These are phyloP conservation scores for Hordeum pubiflorum DNA, from an alignment of 202 grass and related monocot species.

Conservation along the genomic window DNA sequence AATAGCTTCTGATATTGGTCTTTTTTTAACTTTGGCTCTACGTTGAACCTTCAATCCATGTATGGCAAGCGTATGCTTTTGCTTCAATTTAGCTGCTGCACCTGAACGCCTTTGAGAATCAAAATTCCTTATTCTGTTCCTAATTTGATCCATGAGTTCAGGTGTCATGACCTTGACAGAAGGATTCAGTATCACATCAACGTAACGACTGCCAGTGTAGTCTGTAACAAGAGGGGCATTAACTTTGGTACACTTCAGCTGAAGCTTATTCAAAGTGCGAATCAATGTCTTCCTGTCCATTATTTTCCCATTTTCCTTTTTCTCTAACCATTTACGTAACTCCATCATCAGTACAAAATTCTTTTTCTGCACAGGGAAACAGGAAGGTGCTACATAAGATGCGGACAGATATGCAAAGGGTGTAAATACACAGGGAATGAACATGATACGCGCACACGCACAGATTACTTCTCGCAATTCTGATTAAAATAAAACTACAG, in stretches of 20 bases:
- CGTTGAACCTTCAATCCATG: conserved; percentile 29
- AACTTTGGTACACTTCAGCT: conserved; percentile 56
- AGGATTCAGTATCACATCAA: conserved; percentile 74
- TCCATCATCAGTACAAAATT: conserved; percentile 63
- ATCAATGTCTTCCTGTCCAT: conserved; percentile 79
- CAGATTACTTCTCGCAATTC: background rate
- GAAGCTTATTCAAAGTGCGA: conserved; percentile 77
- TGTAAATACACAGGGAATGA: background rate
- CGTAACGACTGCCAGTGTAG: conserved; percentile 49
- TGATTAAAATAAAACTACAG: background rate
- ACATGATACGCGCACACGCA: background rate
- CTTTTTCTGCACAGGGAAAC: conserved; percentile 51
- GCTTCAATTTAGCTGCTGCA: conserved; percentile 48
- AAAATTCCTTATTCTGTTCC: conserved; percentile 59
- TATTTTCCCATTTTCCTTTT: conserved; percentile 58
- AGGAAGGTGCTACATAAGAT: conserved; percentile 3
- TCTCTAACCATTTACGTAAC: conserved; percentile 73
- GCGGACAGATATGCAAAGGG: background rate
- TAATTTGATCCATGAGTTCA: conserved; percentile 68
- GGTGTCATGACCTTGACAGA: conserved; percentile 48
- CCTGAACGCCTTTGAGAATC: conserved; percentile 47
- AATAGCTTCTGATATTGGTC: conserved; percentile 55
- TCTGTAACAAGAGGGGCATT: conserved; percentile 68
- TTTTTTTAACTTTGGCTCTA: conserved; percentile 43
- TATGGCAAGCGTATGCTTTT: conserved; percentile 38